Conservation (phyloP, 176 grass and related monocot species). For the Triticum monococcum region DNA sequence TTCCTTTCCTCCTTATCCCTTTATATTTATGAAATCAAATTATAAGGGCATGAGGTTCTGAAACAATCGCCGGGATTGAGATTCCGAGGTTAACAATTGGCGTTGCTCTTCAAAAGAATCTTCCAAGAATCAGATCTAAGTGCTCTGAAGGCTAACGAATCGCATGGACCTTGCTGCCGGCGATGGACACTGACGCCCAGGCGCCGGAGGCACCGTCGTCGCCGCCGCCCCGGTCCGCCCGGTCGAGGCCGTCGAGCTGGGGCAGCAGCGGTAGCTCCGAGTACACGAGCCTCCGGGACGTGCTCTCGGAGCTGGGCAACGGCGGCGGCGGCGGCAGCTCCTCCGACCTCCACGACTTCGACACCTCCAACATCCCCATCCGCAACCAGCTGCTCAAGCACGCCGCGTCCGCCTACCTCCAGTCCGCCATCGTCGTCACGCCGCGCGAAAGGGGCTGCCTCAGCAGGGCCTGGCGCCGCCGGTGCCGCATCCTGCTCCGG, state of each 20-base stretch:
- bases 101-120: not conserved
- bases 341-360: conserved; percentile 20
- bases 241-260: conserved; percentile 30
- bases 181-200: conserved; percentile 43
- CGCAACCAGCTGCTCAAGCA: conserved; percentile 69
- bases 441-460: conserved; percentile 39
- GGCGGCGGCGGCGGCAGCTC: not conserved
- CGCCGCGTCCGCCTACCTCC: conserved; percentile 66
- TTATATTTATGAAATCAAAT: not conserved
- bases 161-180: conserved; percentile 5
- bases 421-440: conserved; percentile 49
- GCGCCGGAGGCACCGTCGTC: conserved; percentile 23
- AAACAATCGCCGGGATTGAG: not conserved
- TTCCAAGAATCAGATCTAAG: not conserved
- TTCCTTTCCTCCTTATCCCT: conserved; percentile 24
- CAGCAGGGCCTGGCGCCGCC: conserved; percentile 30
- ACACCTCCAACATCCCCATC: conserved; percentile 65
- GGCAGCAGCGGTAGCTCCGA: conserved; percentile 27
- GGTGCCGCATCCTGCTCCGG: conserved; percentile 31
- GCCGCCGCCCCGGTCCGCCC: not conserved
- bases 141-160: not conserved
- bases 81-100: not conserved
- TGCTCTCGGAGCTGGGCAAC: conserved; percentile 28
- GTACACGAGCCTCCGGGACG: conserved; percentile 74
- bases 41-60: not conserved